Evolutionary conservation across 352 stramenopile species (phyloP).

Genomic region (Globisporangium lucens): DNA sequence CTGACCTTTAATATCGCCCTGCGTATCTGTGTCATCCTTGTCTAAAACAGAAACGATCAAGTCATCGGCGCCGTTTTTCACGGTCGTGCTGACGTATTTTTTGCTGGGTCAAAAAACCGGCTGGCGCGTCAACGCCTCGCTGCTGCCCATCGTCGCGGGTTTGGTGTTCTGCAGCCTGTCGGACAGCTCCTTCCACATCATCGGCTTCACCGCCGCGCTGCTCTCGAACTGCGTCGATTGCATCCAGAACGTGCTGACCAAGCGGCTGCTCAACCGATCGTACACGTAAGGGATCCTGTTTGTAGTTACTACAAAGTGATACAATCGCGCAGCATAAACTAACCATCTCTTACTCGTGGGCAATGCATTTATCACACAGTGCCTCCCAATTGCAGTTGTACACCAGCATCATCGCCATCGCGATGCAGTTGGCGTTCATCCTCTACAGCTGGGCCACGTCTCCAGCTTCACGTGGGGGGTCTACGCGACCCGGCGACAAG

Average conservation of each 20-base stretch:
- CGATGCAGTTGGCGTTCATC: conserved; percentile 84
- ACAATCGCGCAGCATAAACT: neutral
- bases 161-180: conserved; percentile 86
- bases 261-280: conserved; percentile 77
- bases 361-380: conserved; percentile 21
- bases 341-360: neutral
- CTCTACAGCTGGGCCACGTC: conserved; percentile 57
- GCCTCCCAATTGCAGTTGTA: conserved; percentile 89
- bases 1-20: no score
- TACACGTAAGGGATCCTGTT: conserved; percentile 57
- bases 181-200: conserved; percentile 82
- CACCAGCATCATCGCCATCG: conserved; percentile 81
- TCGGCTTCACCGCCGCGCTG: conserved; percentile 88
- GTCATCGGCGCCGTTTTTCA: conserved; percentile 90
- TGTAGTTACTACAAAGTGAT: neutral
- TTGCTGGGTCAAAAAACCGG: conserved; percentile 81
- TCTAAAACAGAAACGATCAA: conserved; percentile 86
- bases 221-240: conserved; percentile 91
- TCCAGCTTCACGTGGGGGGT: conserved; percentile 26
- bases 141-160: conserved; percentile 85
- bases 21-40: no score
- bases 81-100: conserved; percentile 83
- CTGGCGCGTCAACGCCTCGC: conserved; percentile 77
- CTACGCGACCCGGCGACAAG: conserved; percentile 19
- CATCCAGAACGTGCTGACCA: conserved; percentile 91